These are phyloP conservation scores for Pestalotiopsis sp. DNA, from an alignment of 2,329 filamentous ascomycete species.

Conservation along the genomic window DNA sequence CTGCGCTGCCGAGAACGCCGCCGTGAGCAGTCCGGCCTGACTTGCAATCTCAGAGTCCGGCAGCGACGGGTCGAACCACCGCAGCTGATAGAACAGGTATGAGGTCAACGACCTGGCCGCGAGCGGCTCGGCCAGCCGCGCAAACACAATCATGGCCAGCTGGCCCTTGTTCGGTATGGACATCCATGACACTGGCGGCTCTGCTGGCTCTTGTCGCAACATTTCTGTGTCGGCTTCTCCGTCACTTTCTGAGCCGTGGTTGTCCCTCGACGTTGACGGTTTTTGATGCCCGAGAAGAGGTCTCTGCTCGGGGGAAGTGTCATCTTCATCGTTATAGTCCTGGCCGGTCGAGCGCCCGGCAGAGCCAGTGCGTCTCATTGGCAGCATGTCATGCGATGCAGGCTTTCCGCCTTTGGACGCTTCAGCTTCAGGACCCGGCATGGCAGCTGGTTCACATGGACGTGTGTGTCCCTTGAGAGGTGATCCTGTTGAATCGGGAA, in stretches of 20 bases:
- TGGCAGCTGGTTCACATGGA: neutral
- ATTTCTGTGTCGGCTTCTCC: neutral
- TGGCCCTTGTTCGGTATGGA: constrained; percentile 9
- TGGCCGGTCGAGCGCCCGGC: neutral
- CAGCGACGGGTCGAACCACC: neutral
- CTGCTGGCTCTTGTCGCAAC: neutral
- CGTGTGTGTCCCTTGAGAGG: neutral
- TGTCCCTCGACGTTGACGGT: neutral
- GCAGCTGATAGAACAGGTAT: constrained; percentile 5
- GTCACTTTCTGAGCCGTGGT: no score
- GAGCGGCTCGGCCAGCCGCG: neutral
- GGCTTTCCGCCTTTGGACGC: neutral
- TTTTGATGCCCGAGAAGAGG: neutral
- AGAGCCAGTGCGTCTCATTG: neutral
- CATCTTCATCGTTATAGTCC: neutral
- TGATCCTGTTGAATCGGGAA: neutral
- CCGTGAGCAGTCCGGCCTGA: constrained; percentile 69
- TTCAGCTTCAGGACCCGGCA: neutral
- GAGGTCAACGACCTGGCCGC: neutral
- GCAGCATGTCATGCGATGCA: neutral
- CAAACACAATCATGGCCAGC: constrained; percentile 4
- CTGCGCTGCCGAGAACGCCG: constrained; percentile 68
- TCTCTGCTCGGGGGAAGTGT: neutral
- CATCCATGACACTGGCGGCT: constrained; percentile 14
- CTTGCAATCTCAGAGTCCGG: constrained; percentile 44